Evolutionary conservation across 768 basidiomycete species (phyloP).

Genomic region (Cystobasidiopsis lactophilus): DNA sequence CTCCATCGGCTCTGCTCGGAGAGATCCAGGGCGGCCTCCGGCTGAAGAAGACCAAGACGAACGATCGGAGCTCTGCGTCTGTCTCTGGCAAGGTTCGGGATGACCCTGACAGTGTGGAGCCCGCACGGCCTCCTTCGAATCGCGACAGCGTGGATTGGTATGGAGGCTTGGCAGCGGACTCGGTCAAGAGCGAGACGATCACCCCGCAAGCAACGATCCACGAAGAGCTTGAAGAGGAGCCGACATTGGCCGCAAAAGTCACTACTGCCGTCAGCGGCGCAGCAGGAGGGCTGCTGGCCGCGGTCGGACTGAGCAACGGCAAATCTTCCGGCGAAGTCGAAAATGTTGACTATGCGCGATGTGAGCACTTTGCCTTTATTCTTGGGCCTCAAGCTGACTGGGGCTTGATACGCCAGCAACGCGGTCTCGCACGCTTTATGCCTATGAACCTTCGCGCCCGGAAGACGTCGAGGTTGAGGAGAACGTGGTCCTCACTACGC

Average conservation of each 20-base stretch:
- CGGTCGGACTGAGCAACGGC: not conserved
- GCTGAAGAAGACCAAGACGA: conserved; percentile 53
- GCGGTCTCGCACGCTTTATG: conserved; percentile 56
- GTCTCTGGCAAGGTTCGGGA: conserved; percentile 49
- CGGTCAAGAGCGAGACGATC: no score
- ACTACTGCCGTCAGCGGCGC: conserved; percentile 24
- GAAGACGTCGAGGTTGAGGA: conserved; percentile 75
- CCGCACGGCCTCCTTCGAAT: conserved; percentile 9
- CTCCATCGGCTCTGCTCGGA: conserved; percentile 41
- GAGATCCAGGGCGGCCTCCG: conserved; percentile 56
- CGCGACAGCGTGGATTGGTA: conserved; percentile 71
- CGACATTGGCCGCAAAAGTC: conserved; percentile 5
- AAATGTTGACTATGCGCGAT: conserved; percentile 23
- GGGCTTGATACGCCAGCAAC: conserved; percentile 38
- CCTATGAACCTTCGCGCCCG: conserved; percentile 61
- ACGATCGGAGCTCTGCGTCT: conserved; percentile 52
- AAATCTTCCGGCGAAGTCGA: conserved; percentile 7
- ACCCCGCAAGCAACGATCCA: conserved; percentile 31
- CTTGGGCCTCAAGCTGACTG: not conserved
- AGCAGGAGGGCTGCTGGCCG: conserved; percentile 27
- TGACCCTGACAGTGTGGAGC: not conserved
- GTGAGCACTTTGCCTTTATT: conserved; percentile 18
- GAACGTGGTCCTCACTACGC: conserved; percentile 52
- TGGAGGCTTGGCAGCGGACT: conserved; percentile 62
- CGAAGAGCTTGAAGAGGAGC: conserved; percentile 33